Evolutionary conservation across 495 filamentous ascomycete species (phyloP).

Genomic region (Trypethelium eluteriae): DNA sequence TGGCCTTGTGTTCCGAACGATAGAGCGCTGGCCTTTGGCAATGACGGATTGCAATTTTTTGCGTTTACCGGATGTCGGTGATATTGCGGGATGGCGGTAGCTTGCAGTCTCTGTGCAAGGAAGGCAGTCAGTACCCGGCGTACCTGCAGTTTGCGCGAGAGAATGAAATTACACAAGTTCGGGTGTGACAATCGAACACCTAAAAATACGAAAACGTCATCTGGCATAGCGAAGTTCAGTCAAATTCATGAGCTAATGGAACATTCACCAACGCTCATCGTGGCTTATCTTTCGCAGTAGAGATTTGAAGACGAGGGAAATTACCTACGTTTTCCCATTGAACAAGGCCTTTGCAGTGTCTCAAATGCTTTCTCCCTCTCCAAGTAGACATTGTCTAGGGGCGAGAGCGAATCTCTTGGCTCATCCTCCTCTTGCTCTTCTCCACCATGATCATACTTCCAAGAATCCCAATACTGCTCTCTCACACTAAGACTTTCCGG

Average conservation of each 20-base stretch:
- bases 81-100: not conserved
- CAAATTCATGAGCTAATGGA: too few relatives aligned
- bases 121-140: slow-evolving; percentile 3
- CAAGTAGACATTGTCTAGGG: not conserved
- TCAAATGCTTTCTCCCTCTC: slow-evolving; percentile 4
- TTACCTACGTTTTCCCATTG: slow-evolving; percentile 2
- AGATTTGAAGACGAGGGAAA: not conserved
- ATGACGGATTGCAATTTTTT: not conserved
- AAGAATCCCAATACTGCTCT: not conserved
- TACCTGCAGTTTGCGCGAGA: not conserved
- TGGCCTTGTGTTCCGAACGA: not conserved
- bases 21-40: not conserved
- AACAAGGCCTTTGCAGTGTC: slow-evolving; percentile 4
- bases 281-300: too few relatives aligned
- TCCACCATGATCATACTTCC: not conserved
- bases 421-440: not conserved
- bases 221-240: not conserved
- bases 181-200: too few relatives aligned
- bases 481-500: not conserved
- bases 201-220: not conserved
- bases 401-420: slow-evolving; percentile 3
- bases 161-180: too few relatives aligned
- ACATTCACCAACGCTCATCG: too few relatives aligned
- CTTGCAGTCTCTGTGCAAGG: not conserved
- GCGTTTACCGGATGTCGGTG: not conserved